Conservation (phyloP, 1,284 basidiomycete genomes). For the Tetrapyrgos nigripes region DNA sequence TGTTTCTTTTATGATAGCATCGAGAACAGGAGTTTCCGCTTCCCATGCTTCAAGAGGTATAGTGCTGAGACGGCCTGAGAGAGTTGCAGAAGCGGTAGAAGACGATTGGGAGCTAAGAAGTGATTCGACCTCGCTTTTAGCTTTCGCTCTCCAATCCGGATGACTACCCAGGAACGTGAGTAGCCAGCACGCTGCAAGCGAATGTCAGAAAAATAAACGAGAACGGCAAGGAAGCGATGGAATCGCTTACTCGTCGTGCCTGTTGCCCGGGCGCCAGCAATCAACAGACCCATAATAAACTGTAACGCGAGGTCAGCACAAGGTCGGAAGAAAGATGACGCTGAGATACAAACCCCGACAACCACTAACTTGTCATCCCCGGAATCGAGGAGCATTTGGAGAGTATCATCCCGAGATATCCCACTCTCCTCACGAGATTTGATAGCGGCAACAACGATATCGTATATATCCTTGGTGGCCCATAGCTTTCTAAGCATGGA, state of each 20-base stretch:
- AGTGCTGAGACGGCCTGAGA: conserved; percentile 56
- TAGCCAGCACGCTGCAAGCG: conserved; percentile 66
- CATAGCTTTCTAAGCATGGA: conserved; percentile 71
- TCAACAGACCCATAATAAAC: conserved; percentile 81
- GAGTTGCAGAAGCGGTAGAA: conserved; percentile 30
- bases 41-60: conserved; percentile 77
- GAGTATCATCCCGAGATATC: conserved; percentile 63
- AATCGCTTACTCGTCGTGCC: conserved; percentile 49
- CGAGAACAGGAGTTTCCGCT: conserved; percentile 66
- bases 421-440: conserved; percentile 59
- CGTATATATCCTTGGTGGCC: conserved; percentile 75
- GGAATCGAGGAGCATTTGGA: conserved; percentile 73
- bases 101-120: conserved; percentile 58
- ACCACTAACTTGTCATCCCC: conserved; percentile 70
- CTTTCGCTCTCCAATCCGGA: conserved; percentile 64
- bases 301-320: conserved; percentile 34
- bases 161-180: conserved; percentile 71
- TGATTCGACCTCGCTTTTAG: conserved; percentile 61
- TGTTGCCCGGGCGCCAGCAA: conserved; percentile 77
- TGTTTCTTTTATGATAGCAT: conserved; percentile 75
- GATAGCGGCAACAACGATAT: conserved; percentile 65
- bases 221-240: conserved; percentile 19
- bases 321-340: conserved; percentile 22
- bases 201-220: conserved; percentile 19
- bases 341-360: conserved; percentile 61